These are phyloP conservation scores for Eucalyptus erythrocorys DNA, from an alignment of 345 rosid genomes.

Conservation along the genomic window DNA sequence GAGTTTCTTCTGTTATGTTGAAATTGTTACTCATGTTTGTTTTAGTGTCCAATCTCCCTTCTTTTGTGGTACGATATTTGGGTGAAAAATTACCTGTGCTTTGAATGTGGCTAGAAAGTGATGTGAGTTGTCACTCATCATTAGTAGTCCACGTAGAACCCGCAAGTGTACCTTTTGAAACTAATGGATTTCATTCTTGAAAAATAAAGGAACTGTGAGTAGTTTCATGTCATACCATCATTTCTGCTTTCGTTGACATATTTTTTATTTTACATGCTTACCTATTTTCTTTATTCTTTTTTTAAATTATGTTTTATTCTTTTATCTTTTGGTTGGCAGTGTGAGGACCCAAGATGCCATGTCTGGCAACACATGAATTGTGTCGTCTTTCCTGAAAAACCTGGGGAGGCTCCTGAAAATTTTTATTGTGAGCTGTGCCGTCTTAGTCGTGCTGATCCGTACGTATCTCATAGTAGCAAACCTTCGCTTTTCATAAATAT, in stretches of 20 bases:
- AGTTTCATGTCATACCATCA: neutral
- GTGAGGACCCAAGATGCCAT: constrained; percentile 69
- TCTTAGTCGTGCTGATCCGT: constrained; percentile 95
- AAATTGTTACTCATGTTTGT: neutral
- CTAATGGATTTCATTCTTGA: neutral
- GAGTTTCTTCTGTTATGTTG: neutral
- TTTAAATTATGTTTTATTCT: neutral
- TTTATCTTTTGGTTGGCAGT: constrained; percentile 28
- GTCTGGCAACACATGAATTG: constrained; percentile 83
- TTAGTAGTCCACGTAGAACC: neutral
- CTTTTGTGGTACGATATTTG: neutral
- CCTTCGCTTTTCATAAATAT: neutral
- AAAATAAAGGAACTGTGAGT: neutral
- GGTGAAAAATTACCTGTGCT: neutral
- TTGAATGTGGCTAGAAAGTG: neutral
- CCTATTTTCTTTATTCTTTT: neutral
- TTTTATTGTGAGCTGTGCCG: constrained; percentile 90
- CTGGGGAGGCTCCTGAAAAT: constrained; percentile 56
- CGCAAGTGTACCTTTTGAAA: neutral
- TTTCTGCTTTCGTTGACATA: neutral
- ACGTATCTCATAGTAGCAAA: constrained; percentile 11
- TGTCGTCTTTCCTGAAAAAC: constrained; percentile 70
- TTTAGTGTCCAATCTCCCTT: neutral
- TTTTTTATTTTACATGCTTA: neutral
- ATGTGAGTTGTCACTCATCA: neutral